Evolutionary conservation across 495 filamentous ascomycete genomes (phyloP).

Genomic region (Penicillium atrosanguineum): DNA sequence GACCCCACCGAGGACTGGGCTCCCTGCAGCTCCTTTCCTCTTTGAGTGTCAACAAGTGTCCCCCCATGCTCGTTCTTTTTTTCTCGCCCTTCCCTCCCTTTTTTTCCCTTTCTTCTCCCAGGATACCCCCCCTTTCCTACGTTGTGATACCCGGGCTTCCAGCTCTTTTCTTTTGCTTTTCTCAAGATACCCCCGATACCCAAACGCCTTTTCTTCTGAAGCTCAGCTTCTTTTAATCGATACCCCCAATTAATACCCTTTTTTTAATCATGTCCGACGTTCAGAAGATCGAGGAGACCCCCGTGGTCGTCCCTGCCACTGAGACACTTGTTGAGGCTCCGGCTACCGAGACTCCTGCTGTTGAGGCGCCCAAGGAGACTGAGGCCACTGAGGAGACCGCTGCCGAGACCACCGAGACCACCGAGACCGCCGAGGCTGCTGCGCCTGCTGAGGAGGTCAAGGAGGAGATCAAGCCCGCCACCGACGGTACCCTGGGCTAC

Average conservation of each 20-base stretch:
- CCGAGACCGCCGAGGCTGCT: constrained; percentile 45
- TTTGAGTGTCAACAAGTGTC: constrained; percentile 29
- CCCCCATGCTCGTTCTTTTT: constrained; percentile 30
- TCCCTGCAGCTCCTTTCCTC: constrained; percentile 45
- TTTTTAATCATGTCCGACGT: constrained; percentile 51
- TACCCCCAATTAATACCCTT: constrained; percentile 22
- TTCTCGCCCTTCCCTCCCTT: constrained; percentile 30
- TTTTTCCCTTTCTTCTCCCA: constrained; percentile 26
- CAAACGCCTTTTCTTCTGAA: constrained; percentile 25
- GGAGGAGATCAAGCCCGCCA: constrained; percentile 35
- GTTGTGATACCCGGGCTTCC: constrained; percentile 51
- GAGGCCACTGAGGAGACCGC: constrained; percentile 28
- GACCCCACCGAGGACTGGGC: constrained; percentile 26
- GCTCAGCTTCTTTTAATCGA: constrained; percentile 38
- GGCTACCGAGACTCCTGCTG: constrained; percentile 31
- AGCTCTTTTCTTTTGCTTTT: constrained; percentile 43
- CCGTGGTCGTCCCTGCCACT: constrained; percentile 37
- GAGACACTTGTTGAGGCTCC: constrained; percentile 37
- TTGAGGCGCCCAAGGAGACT: constrained; percentile 37
- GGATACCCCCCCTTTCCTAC: constrained; percentile 26
- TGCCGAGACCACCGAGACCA: constrained; percentile 40
- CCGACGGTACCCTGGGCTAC: constrained; percentile 76
- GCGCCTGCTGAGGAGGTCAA: constrained; percentile 34
- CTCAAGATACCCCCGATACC: constrained; percentile 46
- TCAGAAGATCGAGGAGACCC: constrained; percentile 49